Evolutionary conservation across 129 eudicot genomes (phyloP).

Genomic region (Flaveria bidentis): DNA sequence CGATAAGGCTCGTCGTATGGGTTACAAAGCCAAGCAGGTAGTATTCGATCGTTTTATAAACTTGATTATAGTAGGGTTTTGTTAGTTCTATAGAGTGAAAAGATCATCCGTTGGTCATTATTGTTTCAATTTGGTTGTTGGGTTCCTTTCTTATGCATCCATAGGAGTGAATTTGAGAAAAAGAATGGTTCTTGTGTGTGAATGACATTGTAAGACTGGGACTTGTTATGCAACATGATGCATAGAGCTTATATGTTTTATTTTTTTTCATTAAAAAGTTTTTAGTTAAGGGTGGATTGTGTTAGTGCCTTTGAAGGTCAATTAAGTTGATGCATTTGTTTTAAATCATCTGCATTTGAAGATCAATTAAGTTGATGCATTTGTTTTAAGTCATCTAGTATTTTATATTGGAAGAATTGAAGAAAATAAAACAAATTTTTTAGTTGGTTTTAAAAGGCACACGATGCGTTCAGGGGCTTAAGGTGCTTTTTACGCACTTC

Average conservation of each 20-base stretch:
- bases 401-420: too few species aligned
- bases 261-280: too few species aligned
- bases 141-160: background rate
- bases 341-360: background rate
- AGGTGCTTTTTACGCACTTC: too few species aligned
- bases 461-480: too few species aligned
- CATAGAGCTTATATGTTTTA: background rate
- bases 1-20: constrained; percentile 89
- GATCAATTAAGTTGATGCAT: too few species aligned
- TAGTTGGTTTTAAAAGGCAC: too few species aligned
- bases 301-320: background rate
- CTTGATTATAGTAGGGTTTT: background rate
- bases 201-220: background rate
- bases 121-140: background rate
- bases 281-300: background rate
- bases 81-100: background rate
- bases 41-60: too few species aligned
- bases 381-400: background rate
- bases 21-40: constrained; percentile 95
- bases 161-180: background rate
- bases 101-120: background rate
- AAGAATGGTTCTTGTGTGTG: background rate
- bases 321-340: background rate
- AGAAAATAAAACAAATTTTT: too few species aligned
- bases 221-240: too few species aligned